Evolutionary conservation across 345 rosid genomes (phyloP), one percentile per base, ranked within the genome.

Genomic region (Brassica incana): DNA sequence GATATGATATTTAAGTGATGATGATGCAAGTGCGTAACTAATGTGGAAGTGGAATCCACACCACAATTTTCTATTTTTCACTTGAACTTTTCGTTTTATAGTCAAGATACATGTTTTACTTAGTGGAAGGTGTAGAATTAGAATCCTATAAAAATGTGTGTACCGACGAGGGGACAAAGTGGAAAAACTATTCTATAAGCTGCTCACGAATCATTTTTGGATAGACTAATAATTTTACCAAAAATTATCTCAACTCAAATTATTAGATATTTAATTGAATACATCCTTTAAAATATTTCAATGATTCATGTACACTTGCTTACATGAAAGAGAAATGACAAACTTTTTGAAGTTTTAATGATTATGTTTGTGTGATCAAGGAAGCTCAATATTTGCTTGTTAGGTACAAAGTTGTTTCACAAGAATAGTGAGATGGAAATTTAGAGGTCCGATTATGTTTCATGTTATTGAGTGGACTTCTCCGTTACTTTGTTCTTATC

Each of bases 351-450:
- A 48, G 36, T 70, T 43, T 43, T 16, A 65, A 65, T 35, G 27
- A 33, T 72, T 65, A 0, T 43, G n/a, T 38, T 79, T 59, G 20
- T 61, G 73, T 78, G 67, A 63, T 43, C n/a, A 73, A 73, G 43
- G 30, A 67, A 73, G 48, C 40, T 67, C 54, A 66, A 45, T 60
- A 45, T 67, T 67, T 77, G 48, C 40, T 45, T 15, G 82, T 79
- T 79, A 60, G 82, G 82, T 67, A 67, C 29, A 79, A 67, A 68
- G 78, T 67, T 60, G 74, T 67, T 79, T 79, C 78, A 67, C 62
- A 60, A 67, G 30, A 79, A 60, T 23, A 79, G 78, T 79, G 60
- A 73, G 74, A 73, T 67, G 43, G 32, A 23, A 79, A 45, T 60
- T 59, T 59, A 32, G 82, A 60, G 82, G 82, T 79, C 78, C 82